Evolutionary conservation across 371 early-diverging fungal species (phyloP), one percentile per base, ranked within the genome.

Genomic region (Zychaea mexicana): DNA sequence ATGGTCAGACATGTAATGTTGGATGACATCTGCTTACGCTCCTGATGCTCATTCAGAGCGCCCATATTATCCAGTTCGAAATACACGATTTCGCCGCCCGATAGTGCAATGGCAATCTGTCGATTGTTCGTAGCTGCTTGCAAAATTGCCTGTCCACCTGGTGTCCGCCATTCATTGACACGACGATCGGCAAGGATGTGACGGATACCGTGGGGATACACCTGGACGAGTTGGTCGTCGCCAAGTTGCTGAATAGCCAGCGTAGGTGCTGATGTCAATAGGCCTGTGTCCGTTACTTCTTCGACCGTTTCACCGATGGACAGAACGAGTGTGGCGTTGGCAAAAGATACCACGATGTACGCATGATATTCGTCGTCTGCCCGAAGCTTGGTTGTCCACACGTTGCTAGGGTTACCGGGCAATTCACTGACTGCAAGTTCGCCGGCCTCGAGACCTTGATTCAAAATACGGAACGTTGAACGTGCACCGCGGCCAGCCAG

Each of bases 231-330:
- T 0, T 93, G 88, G 74, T 94, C 94, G 60, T 92, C 94, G 2
- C 94, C 96, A 2, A 96, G 67, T 67, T 93, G 92, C 42, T 90
- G 92, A 2, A 96, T 92, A 10, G 85, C 85, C 31, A 98, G 72
- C 0, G 98, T 97, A 0, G 94, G 92, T 3, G 91, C 88, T 17
- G 85, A 79, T 28, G 87, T 87, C 52, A 92, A 66, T 67, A 98
- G 90, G 2, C 96, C 97, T 0, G 96, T 90, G 69, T 96, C 98
- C 0, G 88, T 83, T 4, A 94, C 95, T 76, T 98, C 98, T 70
- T 95, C 96, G 2, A 97, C 96, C 2, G 93, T 95, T 68, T 97
- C 98, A 4, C 95, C 97, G 72, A 97, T 94, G 1, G 91, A 88
- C 24, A 99, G 80, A 2, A 96, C 96, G 36, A 98, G 78, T 0